Evolutionary conservation across 495 filamentous ascomycete species (phyloP), one percentile per base, ranked within the genome.

Genomic region (Annulohypoxylon stygium): DNA sequence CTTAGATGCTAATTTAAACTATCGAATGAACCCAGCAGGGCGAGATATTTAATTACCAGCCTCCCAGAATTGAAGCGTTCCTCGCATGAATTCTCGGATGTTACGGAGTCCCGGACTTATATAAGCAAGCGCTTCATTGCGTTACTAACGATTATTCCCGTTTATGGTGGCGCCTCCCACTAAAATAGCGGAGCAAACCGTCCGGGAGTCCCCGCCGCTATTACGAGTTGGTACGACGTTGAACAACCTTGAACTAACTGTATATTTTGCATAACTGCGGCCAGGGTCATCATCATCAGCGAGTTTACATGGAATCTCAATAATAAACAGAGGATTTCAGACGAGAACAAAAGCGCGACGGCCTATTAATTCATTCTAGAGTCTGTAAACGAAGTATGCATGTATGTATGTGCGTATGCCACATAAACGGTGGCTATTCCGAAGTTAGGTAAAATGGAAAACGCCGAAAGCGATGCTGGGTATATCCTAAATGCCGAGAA

Each of bases 391-490:
- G 2, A 23, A 61, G 20, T 12, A 61, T 48, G 41, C 48, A 37
- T 39, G 36, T 71, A 10, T 7, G 41, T 61, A 37, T 39, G 36
- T 71, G n/a, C 11, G 36, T 54, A 43, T 16, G 58, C 62, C 48
- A 51, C 51, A 45, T 18, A 12, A 34, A 34, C 57, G 43, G 41
- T 26, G 45, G 43, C 10, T 37, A 18, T 20, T 37, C 50, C 25
- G 63, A 57, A 67, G 41, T 16, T 30, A 50, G 37, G 26, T 48
- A 48, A 48, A 12, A 8, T 45, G 18, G 37, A 54, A 73, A 73
- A 73, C 70, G 70, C 70, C 70, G 26, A 47, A 67, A 68, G 51
- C 65, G 45, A 73, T 68, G 70, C 64, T 63, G 68, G 68, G 68
- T 71, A 71, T 71, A 65, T 71, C 61, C 53, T 59, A 50, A 65